phyloP scores from a whole-genome alignment of 495 filamentous ascomycete genomes.

The Chaetomium cochliodes region DNA sequence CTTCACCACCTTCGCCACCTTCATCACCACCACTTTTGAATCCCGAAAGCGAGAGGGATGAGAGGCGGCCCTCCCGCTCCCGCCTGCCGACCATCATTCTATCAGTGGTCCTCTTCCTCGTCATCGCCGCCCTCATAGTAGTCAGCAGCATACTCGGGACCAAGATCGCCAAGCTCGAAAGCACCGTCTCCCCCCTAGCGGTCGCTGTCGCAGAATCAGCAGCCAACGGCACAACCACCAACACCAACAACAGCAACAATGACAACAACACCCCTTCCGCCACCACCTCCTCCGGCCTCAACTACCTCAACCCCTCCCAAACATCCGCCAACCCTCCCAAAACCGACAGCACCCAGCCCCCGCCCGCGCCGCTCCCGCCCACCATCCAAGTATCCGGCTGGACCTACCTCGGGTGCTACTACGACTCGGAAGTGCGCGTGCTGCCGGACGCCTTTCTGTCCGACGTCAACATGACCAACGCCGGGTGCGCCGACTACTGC shows the following conservation, averaged over 20 bases:
- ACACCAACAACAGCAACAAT: neutral
- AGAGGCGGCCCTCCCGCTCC: too few species aligned
- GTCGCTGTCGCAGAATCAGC: neutral
- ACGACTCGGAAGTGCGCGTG: slow-evolving; percentile 1
- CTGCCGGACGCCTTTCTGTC: neutral
- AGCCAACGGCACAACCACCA: neutral
- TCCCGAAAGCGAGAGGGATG: too few species aligned
- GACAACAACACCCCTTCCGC: neutral
- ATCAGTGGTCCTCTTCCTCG: neutral
- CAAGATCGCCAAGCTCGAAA: neutral
- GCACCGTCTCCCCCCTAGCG: neutral
- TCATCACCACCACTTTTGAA: neutral
- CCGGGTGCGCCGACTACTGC: neutral
- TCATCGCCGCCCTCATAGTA: slow-evolving; percentile 3
- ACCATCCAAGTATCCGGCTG: neutral
- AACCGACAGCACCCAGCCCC: neutral
- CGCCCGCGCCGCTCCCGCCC: neutral
- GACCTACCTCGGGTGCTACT: slow-evolving; percentile 16
- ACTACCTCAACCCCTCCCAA: neutral
- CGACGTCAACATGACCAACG: slow-evolving; percentile 12
- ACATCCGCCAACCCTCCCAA: neutral
- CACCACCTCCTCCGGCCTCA: too few species aligned
- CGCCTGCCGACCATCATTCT: slow-evolving; percentile 6
- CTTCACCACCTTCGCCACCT: neutral
- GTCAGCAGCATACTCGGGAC: neutral